phyloP scores from a whole-genome alignment of 2,329 filamentous ascomycete species.

The Epichloe sylvatica region DNA sequence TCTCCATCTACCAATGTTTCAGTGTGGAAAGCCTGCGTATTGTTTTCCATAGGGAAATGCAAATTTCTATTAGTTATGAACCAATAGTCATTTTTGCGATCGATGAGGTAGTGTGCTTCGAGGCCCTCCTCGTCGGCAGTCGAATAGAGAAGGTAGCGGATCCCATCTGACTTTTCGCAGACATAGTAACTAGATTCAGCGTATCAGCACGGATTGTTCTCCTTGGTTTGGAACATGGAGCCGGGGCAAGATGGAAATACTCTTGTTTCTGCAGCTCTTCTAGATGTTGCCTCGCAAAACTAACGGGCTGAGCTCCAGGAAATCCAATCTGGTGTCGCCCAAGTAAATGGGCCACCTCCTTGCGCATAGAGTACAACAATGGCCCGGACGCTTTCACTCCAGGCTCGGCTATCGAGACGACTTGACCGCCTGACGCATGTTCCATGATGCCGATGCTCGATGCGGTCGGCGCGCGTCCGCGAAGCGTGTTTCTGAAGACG shows the following conservation, averaged over 20 bases:
- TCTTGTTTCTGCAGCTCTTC: conserved; percentile 69
- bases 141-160: conserved; percentile 88
- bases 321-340: conserved; percentile 55
- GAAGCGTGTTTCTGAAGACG: neutral
- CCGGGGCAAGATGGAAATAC: conserved; percentile 26
- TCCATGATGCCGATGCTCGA: conserved; percentile 14
- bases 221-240: neutral
- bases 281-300: conserved; percentile 70
- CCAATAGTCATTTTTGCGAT: conserved; percentile 97
- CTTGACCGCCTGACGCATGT: conserved; percentile 18
- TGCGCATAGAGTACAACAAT: conserved; percentile 48
- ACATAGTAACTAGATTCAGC: conserved; percentile 65
- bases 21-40: conserved; percentile 56
- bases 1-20: conserved; percentile 85
- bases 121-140: conserved; percentile 45
- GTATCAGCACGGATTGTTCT: conserved; percentile 4
- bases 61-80: conserved; percentile 55
- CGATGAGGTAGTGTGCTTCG: conserved; percentile 83
- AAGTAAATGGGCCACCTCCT: conserved; percentile 64
- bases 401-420: conserved; percentile 42
- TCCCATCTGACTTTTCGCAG: conserved; percentile 95
- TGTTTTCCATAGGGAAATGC: conserved; percentile 63
- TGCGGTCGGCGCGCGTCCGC: neutral
- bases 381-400: conserved; percentile 52
- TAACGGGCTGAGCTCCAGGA: conserved; percentile 87